Evolutionary conservation across 345 rosid genomes (phyloP).

Genomic region (Eutrema yunnanense): DNA sequence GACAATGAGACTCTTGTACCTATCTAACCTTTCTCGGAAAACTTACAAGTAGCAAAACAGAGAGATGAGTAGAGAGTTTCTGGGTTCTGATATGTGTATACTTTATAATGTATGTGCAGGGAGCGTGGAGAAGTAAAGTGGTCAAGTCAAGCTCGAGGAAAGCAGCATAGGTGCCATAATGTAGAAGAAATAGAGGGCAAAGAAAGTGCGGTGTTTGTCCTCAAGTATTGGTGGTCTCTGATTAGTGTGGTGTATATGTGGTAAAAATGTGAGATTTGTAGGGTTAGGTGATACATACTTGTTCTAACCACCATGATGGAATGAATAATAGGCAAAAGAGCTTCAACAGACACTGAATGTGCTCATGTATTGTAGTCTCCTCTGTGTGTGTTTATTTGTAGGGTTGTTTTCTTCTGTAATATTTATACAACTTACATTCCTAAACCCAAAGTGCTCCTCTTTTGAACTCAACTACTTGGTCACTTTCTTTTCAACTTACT

Average conservation of each 20-base stretch:
- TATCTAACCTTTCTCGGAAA: constrained; percentile 11
- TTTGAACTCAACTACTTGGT: constrained; percentile 4
- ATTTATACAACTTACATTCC: constrained; percentile 13
- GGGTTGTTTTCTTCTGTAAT: constrained; percentile 20
- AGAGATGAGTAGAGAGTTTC: not conserved
- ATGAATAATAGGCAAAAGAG: constrained; percentile 22
- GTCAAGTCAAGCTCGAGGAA: constrained; percentile 43
- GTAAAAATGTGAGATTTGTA: constrained; percentile 28
- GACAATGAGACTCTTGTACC: constrained; percentile 95
- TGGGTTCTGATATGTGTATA: constrained; percentile 2
- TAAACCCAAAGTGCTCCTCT: constrained; percentile 3
- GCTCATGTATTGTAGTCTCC: constrained; percentile 18
- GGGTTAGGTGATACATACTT: constrained; percentile 33
- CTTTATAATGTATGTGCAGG: constrained; percentile 50
- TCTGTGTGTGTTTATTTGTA: constrained; percentile 27
- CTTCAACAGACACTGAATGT: constrained; percentile 11
- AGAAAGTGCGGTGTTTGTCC: not conserved
- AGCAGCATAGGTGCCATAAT: constrained; percentile 28
- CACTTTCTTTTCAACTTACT: not conserved
- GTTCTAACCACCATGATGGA: constrained; percentile 34
- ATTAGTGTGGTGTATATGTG: constrained; percentile 26
- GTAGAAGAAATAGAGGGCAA: constrained; percentile 7
- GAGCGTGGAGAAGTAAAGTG: constrained; percentile 62
- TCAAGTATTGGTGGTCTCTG: constrained; percentile 8
- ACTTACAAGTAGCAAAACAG: not conserved